Evolutionary conservation across 225 moss, liverwort and hornwort genomes (phyloP), one percentile per base, ranked within the genome.

Genomic region (Neckera pumila): DNA sequence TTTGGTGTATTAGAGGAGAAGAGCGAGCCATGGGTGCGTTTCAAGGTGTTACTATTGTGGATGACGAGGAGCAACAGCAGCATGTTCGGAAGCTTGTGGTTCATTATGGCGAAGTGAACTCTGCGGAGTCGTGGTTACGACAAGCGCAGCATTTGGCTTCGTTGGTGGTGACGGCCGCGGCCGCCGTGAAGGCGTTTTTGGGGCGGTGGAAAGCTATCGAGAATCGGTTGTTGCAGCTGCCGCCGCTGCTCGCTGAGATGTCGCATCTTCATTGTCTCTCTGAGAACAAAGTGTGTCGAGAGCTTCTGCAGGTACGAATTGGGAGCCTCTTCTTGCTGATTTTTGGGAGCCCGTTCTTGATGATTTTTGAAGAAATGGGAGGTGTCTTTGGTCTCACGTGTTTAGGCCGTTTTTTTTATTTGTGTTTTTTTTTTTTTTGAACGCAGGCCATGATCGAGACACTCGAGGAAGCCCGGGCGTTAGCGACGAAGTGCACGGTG

Each of bases 201-300:
- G 98, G 98, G 49, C 89, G 96, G 87, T 98, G 98, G 98, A 98
- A 96, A 92, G 95, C 94, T 30, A 96, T 96, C 27, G 93, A 93
- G 89, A 96, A 87, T 85, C 96, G 98, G 86, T 89, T 98, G 82
- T 79, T 93, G 89, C 95, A 97, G 89, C 89, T 98, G 64, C 95
- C 97, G 67, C 77, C 95, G 25, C 91, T 96, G 42, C 91, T 98
- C 8, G 93, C 93, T 20, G 97, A 96, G 90, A 95, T 98, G 83
- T 91, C 98, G 27, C 94, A 95, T 59, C 94, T 97, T n/a, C 95
- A 94, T 47, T 95, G 97, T 65, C 93, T 98, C 34, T 90, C 92
- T 22, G 89, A 96, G 58, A 98, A 98, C 61, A 76, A 92, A 66
- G 89, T 96, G 34, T 97, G 94, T 90, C 85, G 89, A 57, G 97